phyloP scores from a whole-genome alignment of 202 grass and related monocot genomes.

The Schoenoplectus triqueter region DNA sequence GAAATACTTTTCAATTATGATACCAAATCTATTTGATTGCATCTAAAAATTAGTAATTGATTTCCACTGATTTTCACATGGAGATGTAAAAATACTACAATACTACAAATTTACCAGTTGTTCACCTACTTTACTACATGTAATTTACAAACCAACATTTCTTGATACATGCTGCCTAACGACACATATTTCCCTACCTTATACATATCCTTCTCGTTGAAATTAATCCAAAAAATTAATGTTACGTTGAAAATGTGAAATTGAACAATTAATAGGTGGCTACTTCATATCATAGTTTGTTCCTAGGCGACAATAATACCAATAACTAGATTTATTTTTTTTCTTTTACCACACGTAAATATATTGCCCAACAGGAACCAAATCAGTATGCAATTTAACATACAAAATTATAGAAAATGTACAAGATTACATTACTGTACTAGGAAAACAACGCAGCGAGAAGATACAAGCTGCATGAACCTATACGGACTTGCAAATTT shows the following conservation, averaged over 20 bases:
- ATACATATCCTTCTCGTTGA: background rate
- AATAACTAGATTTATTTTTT: background rate
- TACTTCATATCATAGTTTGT: background rate
- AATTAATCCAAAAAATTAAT: background rate
- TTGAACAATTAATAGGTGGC: background rate
- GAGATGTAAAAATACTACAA: no score
- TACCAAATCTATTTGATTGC: no score
- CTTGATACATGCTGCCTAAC: background rate
- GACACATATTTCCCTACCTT: background rate
- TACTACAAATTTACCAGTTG: no score
- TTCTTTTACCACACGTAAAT: background rate
- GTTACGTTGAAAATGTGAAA: background rate
- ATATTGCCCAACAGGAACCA: background rate
- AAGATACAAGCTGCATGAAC: background rate
- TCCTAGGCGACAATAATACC: no score
- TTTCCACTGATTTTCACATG: no score
- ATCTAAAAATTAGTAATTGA: no score
- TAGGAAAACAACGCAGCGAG: background rate
- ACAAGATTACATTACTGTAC: constrained; percentile 2
- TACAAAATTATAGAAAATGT: background rate
- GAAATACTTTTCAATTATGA: no score
- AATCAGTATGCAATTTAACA: background rate
- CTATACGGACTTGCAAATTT: background rate
- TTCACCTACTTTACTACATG: no score
- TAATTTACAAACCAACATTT: background rate